These are phyloP conservation scores for Apiotrichum laibachii DNA, from an alignment of 1,284 basidiomycete species.

Conservation along the genomic window DNA sequence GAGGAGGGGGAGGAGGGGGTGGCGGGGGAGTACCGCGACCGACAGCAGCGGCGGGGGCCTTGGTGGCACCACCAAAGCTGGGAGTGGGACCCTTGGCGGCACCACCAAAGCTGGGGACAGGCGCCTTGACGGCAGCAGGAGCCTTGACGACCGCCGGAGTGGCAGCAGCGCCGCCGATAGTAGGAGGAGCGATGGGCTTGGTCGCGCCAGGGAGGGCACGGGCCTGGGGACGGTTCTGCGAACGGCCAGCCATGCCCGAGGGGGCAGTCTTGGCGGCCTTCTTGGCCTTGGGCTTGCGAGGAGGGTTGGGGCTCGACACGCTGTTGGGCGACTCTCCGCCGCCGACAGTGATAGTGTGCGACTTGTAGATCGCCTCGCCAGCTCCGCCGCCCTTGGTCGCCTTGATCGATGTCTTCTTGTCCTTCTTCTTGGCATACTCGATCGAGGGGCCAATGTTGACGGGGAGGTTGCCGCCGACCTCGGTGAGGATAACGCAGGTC, in stretches of 20 bases:
- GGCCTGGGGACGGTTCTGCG: slow-evolving; percentile 44
- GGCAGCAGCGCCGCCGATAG: slow-evolving; percentile 22
- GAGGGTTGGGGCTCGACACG: slow-evolving; percentile 76
- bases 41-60: background rate
- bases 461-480: slow-evolving; percentile 73
- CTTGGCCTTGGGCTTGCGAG: slow-evolving; percentile 65
- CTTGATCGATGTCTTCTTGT: slow-evolving; percentile 85
- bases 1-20: slow-evolving; percentile 61
- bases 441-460: slow-evolving; percentile 76
- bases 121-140: background rate
- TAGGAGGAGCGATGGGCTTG: slow-evolving; percentile 48
- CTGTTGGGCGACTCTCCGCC: slow-evolving; percentile 84
- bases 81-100: background rate
- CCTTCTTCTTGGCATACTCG: slow-evolving; percentile 94
- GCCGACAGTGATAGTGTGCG: slow-evolving; percentile 80
- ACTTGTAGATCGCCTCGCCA: slow-evolving; percentile 88
- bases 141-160: slow-evolving; percentile 17
- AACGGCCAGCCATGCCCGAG: slow-evolving; percentile 35
- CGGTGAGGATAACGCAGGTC: slow-evolving; percentile 72
- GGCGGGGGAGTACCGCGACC: slow-evolving; percentile 21
- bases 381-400: slow-evolving; percentile 77
- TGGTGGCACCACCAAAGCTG: background rate
- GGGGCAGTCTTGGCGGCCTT: slow-evolving; percentile 46
- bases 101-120: background rate
- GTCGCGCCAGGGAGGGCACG: slow-evolving; percentile 46